Conservation (phyloP, 2,329 filamentous ascomycete genomes). For the Sclerotinia sclerotiorum region DNA sequence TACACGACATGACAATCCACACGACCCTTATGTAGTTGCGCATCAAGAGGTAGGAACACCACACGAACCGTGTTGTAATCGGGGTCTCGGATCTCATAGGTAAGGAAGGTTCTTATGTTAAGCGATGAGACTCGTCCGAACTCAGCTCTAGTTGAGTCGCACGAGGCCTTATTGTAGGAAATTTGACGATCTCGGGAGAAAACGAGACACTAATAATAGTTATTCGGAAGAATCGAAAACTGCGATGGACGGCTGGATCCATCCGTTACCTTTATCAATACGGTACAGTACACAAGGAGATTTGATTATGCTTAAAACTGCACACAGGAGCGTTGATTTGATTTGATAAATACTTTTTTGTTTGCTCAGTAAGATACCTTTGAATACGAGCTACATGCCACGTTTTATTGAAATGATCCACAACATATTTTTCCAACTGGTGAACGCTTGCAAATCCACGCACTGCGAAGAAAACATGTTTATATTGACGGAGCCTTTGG, state of each 20-base stretch:
- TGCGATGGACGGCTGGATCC: slow-evolving; percentile 4
- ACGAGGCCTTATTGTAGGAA: neutral
- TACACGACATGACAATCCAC: neutral
- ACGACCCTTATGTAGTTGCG: neutral
- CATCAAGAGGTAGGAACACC: neutral
- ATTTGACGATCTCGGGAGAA: slow-evolving; percentile 8
- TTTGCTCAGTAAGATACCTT: neutral
- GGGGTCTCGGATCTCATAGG: slow-evolving; percentile 5
- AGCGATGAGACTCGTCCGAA: slow-evolving; percentile 9
- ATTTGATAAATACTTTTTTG: neutral
- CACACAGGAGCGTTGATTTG: neutral
- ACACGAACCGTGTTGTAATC: neutral
- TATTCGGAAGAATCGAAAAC: slow-evolving; percentile 11
- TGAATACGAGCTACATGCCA: neutral
- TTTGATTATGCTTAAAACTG: neutral
- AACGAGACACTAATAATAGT: slow-evolving; percentile 10
- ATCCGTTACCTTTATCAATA: neutral
- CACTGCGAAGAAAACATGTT: neutral
- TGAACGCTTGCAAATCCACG: neutral
- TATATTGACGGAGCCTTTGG: neutral
- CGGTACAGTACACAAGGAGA: too few species aligned
- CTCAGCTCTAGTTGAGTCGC: slow-evolving; percentile 7
- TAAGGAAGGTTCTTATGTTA: neutral
- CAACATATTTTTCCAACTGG: neutral
- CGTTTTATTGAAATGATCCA: neutral